These are phyloP conservation scores for Globisporangium paroecandrum DNA, from an alignment of 352 stramenopile species.

Conservation along the genomic window DNA sequence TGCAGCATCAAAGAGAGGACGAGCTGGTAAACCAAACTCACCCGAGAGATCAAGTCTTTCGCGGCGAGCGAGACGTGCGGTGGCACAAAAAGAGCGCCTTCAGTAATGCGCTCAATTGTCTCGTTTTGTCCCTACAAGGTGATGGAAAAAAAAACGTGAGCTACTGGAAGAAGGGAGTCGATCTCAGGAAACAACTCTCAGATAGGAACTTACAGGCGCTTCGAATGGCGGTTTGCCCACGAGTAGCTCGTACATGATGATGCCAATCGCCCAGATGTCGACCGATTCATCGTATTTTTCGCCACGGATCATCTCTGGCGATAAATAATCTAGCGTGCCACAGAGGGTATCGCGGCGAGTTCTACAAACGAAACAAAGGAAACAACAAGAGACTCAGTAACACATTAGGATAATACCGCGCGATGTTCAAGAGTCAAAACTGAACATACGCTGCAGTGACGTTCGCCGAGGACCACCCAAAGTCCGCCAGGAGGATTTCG, in stretches of 20 bases:
- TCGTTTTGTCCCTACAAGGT: slow-evolving; percentile 84
- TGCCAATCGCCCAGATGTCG: slow-evolving; percentile 99
- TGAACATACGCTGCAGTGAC: slow-evolving; percentile 62
- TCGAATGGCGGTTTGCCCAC: slow-evolving; percentile 97
- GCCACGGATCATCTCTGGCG: slow-evolving; percentile 99
- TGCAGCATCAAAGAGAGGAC: not conserved
- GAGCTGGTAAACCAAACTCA: slow-evolving; percentile 20
- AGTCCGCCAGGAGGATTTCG: slow-evolving; percentile 98
- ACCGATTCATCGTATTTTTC: slow-evolving; percentile 97
- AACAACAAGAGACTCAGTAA: too few relatives aligned
- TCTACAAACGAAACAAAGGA: slow-evolving; percentile 19
- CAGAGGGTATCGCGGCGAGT: slow-evolving; percentile 96
- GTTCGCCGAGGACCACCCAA: slow-evolving; percentile 97
- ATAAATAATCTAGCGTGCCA: slow-evolving; percentile 99
- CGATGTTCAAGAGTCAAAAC: not conserved
- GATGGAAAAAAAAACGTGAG: not conserved
- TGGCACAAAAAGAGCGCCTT: slow-evolving; percentile 63
- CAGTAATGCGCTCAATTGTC: slow-evolving; percentile 95
- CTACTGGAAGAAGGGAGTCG: not conserved
- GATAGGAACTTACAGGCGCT: slow-evolving; percentile 56
- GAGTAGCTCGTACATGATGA: slow-evolving; percentile 98
- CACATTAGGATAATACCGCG: not conserved
- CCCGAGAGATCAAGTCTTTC: slow-evolving; percentile 68
- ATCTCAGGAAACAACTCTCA: not conserved
- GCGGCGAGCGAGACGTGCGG: slow-evolving; percentile 66